Evolutionary conservation across 371 early-diverging fungal species (phyloP).

Genomic region (Mortierella sp.): DNA sequence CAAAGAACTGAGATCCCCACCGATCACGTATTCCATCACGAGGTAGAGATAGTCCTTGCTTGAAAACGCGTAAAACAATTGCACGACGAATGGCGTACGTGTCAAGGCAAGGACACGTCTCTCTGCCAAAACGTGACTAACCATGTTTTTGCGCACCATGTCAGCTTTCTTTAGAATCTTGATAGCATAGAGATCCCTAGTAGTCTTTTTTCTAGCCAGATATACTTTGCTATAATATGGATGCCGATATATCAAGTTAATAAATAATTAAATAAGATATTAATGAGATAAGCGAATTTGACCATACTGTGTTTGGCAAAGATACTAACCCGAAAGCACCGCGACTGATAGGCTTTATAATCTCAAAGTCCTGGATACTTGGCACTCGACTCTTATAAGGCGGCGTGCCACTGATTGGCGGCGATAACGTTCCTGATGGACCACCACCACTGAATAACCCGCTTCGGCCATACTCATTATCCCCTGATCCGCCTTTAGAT

Average conservation of each 20-base stretch:
- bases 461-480: constrained; percentile 17
- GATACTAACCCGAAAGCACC: constrained; percentile 84
- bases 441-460: constrained; percentile 25
- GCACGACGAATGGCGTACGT: constrained; percentile 93
- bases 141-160: constrained; percentile 95
- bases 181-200: constrained; percentile 91
- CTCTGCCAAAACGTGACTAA: constrained; percentile 93
- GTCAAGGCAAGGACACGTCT: constrained; percentile 86
- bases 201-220: constrained; percentile 84
- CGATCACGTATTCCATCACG: constrained; percentile 97
- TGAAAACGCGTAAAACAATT: constrained; percentile 92
- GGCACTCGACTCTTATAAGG: constrained; percentile 66
- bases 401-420: constrained; percentile 21
- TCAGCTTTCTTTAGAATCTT: constrained; percentile 93
- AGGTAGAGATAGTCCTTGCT: constrained; percentile 90
- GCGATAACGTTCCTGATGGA: constrained; percentile 22
- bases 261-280: not conserved
- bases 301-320: not conserved
- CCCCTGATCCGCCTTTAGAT: constrained; percentile 22
- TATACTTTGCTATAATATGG: constrained; percentile 71
- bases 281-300: not conserved
- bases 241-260: not conserved
- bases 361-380: constrained; percentile 86
- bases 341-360: constrained; percentile 88
- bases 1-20: constrained; percentile 94